A percentile compares a stretch with the other conserved stretches of the same genome.
Conservation (phyloP, 2,329 filamentous ascomycete genomes). For the Didymellaceae sp. region DNA sequence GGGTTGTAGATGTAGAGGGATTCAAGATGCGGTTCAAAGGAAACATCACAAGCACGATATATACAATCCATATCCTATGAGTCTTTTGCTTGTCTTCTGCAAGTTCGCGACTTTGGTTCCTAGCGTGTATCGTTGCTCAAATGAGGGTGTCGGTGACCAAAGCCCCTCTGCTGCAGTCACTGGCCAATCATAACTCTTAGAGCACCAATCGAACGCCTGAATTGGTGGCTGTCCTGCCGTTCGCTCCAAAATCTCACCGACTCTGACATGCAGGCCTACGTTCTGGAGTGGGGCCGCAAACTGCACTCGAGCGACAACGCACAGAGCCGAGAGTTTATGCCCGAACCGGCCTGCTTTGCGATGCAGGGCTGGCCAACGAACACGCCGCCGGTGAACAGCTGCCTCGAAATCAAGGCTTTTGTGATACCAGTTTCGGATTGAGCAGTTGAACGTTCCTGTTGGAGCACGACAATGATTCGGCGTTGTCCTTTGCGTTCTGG, state of each 20-base stretch:
- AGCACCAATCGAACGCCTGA: constrained; percentile 19
- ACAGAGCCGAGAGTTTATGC: constrained; percentile 37
- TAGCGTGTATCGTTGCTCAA: constrained; percentile 13
- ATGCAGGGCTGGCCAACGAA: constrained; percentile 34
- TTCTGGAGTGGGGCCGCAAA: constrained; percentile 29
- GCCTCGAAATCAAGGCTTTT: constrained; percentile 33
- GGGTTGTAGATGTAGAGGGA: constrained; percentile 1
- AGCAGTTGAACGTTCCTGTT: constrained; percentile 8
- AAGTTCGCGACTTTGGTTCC: constrained; percentile 6
- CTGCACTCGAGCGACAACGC: constrained; percentile 42
- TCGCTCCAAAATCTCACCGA: constrained; percentile 40
- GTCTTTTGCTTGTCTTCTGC: constrained; percentile 20
- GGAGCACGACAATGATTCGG: not conserved
- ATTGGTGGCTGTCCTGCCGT: constrained; percentile 2
- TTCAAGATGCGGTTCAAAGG: constrained; percentile 37
- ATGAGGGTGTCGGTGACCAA: constrained; percentile 19
- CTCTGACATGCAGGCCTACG: constrained; percentile 29
- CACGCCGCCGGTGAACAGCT: constrained; percentile 21
- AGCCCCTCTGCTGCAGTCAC: constrained; percentile 13
- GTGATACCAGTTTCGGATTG: constrained; percentile 15
- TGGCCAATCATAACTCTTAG: constrained; percentile 18
- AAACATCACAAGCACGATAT: constrained; percentile 23
- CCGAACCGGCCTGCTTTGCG: constrained; percentile 25
- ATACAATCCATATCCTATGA: constrained; percentile 20
- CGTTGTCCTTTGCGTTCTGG: no score